Evolutionary conservation across 495 filamentous ascomycete species (phyloP), one percentile per base, ranked within the genome.

Genomic region (Aspergillus bertholletiae): DNA sequence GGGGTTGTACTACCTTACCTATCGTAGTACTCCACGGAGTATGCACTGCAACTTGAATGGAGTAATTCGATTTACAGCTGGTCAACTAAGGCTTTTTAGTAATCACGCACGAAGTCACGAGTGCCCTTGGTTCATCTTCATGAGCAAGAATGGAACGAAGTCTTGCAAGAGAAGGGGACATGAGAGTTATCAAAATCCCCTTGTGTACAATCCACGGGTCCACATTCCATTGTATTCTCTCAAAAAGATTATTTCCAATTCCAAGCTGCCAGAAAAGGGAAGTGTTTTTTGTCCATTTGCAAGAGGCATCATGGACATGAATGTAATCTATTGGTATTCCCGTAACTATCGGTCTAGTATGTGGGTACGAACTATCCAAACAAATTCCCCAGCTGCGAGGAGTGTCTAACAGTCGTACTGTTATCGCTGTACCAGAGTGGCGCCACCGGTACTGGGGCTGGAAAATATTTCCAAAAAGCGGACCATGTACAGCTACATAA

Each of bases 331-430:
- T n/a, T n/a, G n/a, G n/a, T n/a, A n/a, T 43, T 17, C 39, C 17
- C 18, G 39, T 43, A 43, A 43, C 2, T 17, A 43, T 43, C 39
- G 39, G 39, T 43, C 39, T 43, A 49, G 40, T 49, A 32, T 17
- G 21, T 49, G 20, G 7, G 39, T 46, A 17, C 11, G 41, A 5
- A 37, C 13, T 28, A 5, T 8, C 26, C 8, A 49, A 32, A 32
- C 46, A 28, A 55, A 55, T 49, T 18, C 48, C 53, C 46, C 46
- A 55, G 41, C 53, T 49, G 53, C 26, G 23, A 55, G 53, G 52
- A 40, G 46, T 37, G 28, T 20, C 26, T 28, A 28, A 24, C 28
- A 47, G 15, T 24, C n/a, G n/a, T n/a, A n/a, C n/a, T 34, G 37
- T 26, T 32, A 49, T 22, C 48, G 46, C 35, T 55, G 46, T 37